Evolutionary conservation across 2,329 filamentous ascomycete genomes (phyloP).

Genomic region (Cordyceps fumosorosea): DNA sequence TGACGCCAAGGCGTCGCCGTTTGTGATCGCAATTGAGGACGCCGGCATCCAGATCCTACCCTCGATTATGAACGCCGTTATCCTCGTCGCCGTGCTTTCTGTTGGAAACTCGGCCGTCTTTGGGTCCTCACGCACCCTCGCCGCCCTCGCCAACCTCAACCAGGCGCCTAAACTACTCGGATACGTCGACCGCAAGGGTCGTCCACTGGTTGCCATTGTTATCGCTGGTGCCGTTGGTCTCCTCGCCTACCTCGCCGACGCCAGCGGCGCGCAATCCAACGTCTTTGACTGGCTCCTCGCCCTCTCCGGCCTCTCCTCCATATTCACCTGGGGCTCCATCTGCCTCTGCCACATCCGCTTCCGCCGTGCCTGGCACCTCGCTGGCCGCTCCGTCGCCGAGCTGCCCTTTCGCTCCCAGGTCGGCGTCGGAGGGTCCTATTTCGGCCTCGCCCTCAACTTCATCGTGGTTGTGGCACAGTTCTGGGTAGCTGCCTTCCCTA

Average conservation of each 20-base stretch:
- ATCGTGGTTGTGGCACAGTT: constrained; percentile 78
- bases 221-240: constrained; percentile 63
- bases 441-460: constrained; percentile 69
- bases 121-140: constrained; percentile 82
- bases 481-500: constrained; percentile 77
- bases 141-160: constrained; percentile 79
- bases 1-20: constrained; percentile 74
- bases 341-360: constrained; percentile 91
- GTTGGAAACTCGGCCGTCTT: constrained; percentile 92
- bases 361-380: constrained; percentile 66
- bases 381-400: constrained; percentile 65
- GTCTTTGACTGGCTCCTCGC: constrained; percentile 77
- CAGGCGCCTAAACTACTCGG: constrained; percentile 72
- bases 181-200: constrained; percentile 77
- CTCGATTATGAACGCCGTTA: constrained; percentile 91
- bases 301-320: constrained; percentile 63
- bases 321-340: constrained; percentile 79
- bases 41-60: constrained; percentile 76
- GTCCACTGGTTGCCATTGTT: constrained; percentile 67
- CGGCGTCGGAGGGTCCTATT: constrained; percentile 71
- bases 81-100: constrained; percentile 81
- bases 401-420: constrained; percentile 77
- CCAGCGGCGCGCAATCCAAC: constrained; percentile 45
- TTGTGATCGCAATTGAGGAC: constrained; percentile 85
- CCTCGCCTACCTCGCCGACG: constrained; percentile 69